Evolutionary conservation across 2,329 filamentous ascomycete species (phyloP).

Genomic region (Rutstroemia sp.): DNA sequence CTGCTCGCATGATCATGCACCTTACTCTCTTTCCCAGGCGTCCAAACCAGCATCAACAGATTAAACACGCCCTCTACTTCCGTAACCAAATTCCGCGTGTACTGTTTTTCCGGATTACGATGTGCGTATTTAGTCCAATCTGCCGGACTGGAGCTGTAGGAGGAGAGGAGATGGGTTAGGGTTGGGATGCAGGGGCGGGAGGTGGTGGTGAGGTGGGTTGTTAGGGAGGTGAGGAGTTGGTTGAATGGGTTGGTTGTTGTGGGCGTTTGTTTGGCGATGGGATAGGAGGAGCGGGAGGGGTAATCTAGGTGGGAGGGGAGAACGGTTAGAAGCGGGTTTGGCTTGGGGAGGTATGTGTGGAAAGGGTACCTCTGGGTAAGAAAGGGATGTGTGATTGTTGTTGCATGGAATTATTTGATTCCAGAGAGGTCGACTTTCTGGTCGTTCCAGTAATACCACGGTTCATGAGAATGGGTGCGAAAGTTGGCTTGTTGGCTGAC

Average conservation of each 20-base stretch:
- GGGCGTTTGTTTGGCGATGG: neutral
- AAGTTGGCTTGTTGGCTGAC: neutral
- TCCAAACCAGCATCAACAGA: conserved; percentile 77
- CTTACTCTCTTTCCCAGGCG: conserved; percentile 71
- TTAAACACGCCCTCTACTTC: conserved; percentile 67
- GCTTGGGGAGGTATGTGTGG: too few relatives aligned
- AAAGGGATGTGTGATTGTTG: neutral
- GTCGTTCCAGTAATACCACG: conserved; percentile 7
- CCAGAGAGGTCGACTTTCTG: conserved; percentile 6
- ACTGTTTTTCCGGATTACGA: conserved; percentile 58
- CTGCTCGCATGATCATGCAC: conserved; percentile 88
- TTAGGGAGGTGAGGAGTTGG: conserved; percentile 16
- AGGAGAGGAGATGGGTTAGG: conserved; percentile 15
- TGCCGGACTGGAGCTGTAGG: conserved; percentile 17
- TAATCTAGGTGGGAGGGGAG: neutral
- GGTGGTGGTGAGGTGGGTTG: conserved; percentile 11
- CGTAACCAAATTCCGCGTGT: conserved; percentile 85
- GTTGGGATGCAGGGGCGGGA: conserved; percentile 13
- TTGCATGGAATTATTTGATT: neutral
- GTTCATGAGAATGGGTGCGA: neutral
- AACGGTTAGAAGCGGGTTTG: neutral
- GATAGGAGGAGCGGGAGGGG: neutral
- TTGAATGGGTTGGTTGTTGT: conserved; percentile 12
- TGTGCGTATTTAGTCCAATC: conserved; percentile 72
- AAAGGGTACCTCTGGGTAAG: conserved; percentile 4